A percentile compares a stretch with the other conserved stretches of the same genome.
These are phyloP conservation scores for Filosporella fistucella DNA, from an alignment of 495 filamentous ascomycete species.

Conservation along the genomic window DNA sequence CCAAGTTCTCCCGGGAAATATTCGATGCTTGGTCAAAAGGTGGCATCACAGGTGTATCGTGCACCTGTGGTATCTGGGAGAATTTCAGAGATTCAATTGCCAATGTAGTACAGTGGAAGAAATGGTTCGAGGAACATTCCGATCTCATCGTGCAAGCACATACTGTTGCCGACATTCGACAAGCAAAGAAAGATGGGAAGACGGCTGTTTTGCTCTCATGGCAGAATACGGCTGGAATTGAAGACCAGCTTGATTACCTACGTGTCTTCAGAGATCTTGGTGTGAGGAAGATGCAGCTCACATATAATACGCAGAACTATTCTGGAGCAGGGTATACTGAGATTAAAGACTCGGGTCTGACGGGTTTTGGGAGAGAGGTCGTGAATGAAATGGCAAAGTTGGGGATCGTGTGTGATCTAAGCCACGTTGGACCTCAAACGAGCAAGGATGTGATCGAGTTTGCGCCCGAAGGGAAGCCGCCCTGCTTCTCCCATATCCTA, in stretches of 20 bases:
- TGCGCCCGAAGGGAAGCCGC: background rate
- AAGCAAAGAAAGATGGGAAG: slow-evolving; percentile 13
- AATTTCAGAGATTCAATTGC: slow-evolving; percentile 11
- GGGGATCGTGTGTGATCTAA: slow-evolving; percentile 16
- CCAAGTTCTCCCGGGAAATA: background rate
- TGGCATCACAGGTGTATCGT: slow-evolving; percentile 19
- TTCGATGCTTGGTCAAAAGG: background rate
- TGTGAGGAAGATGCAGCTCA: slow-evolving; percentile 21
- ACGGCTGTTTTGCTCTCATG: slow-evolving; percentile 18
- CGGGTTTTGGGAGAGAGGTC: slow-evolving; percentile 16
- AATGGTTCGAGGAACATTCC: slow-evolving; percentile 21
- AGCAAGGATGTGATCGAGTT: slow-evolving; percentile 13
- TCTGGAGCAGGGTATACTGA: slow-evolving; percentile 19
- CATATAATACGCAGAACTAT: slow-evolving; percentile 20
- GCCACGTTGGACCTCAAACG: slow-evolving; percentile 11
- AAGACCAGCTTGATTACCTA: slow-evolving; percentile 20
- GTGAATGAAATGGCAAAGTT: slow-evolving; percentile 17
- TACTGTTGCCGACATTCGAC: slow-evolving; percentile 33
- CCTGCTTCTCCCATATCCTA: background rate
- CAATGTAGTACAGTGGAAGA: slow-evolving; percentile 21
- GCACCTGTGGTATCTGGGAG: slow-evolving; percentile 20
- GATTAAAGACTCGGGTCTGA: slow-evolving; percentile 16
- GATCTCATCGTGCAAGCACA: slow-evolving; percentile 27
- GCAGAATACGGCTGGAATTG: slow-evolving; percentile 21
- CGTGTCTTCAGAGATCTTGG: slow-evolving; percentile 17